phyloP scores from a whole-genome alignment of 2,329 filamentous ascomycete species.

The Fusarium luffae region DNA sequence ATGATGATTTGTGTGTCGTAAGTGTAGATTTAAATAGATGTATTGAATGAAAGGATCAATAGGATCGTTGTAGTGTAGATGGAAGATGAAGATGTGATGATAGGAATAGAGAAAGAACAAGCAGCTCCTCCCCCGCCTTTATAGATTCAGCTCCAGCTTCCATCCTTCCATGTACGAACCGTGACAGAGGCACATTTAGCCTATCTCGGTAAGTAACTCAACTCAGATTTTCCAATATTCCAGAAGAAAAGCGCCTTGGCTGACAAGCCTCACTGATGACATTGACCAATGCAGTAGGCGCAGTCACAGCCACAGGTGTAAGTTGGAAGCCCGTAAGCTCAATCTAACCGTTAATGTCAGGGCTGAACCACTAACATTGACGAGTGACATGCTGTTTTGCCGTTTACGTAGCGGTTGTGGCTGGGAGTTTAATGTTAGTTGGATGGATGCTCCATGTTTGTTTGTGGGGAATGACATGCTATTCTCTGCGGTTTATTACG shows the following conservation, averaged over 20 bases:
- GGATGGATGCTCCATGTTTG: not conserved
- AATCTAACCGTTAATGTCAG: conserved; percentile 24
- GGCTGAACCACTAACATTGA: conserved; percentile 25
- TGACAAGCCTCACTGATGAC: conserved; percentile 33
- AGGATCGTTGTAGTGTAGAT: not conserved
- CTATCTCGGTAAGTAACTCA: conserved; percentile 4
- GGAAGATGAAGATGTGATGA: not conserved
- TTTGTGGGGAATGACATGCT: conserved; percentile 2
- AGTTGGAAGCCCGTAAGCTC: conserved; percentile 27
- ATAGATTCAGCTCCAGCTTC: conserved; percentile 10
- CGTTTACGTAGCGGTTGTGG: not conserved
- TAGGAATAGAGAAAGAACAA: conserved; percentile 6
- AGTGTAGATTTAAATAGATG: not conserved
- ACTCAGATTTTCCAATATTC: not conserved
- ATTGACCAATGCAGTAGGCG: conserved; percentile 22
- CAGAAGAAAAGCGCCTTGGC: conserved; percentile 35
- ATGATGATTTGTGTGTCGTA: conserved; percentile 37
- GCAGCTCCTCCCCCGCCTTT: conserved; percentile 34
- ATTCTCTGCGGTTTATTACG: not conserved
- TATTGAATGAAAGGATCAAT: conserved; percentile 1
- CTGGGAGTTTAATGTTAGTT: not conserved
- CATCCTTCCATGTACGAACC: not conserved
- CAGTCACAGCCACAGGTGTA: conserved; percentile 36
- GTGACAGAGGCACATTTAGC: conserved; percentile 13
- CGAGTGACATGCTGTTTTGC: conserved; percentile 23